These are phyloP conservation scores for Acanthamoeba sp. DNA, from an alignment of 208 protist genomes.

Conservation along the genomic window DNA sequence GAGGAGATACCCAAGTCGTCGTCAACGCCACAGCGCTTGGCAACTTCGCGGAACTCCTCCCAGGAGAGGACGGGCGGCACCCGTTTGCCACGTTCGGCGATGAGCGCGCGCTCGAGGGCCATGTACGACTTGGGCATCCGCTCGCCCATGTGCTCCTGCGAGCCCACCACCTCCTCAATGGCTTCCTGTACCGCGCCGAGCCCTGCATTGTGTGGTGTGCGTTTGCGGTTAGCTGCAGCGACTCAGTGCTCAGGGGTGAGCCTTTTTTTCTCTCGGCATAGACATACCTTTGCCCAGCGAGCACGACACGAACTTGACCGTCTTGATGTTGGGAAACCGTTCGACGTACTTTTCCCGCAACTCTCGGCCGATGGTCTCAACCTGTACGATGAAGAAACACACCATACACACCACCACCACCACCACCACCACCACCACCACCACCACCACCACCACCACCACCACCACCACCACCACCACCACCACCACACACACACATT, in stretches of 20 bases:
- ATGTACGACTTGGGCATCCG: constrained; percentile 70
- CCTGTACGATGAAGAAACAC: background rate
- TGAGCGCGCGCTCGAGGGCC: constrained; percentile 37
- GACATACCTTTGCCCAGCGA: background rate
- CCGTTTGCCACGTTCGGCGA: constrained; percentile 8
- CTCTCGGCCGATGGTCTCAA: background rate
- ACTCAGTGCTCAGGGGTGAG: too few species aligned
- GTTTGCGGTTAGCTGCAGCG: too few species aligned
- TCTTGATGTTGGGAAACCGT: constrained; percentile 57
- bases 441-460: too few species aligned
- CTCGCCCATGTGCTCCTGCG: constrained; percentile 43
- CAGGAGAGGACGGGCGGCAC: constrained; percentile 41
- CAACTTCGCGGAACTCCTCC: constrained; percentile 24
- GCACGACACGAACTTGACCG: constrained; percentile 47
- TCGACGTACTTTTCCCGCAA: background rate
- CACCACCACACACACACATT: too few species aligned
- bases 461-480: too few species aligned
- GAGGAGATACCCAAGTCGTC: background rate
- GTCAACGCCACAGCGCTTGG: constrained; percentile 47
- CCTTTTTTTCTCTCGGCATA: too few species aligned
- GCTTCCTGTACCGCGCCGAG: background rate
- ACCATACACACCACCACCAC: background rate
- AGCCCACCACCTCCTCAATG: constrained; percentile 32
- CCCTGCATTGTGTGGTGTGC: background rate
- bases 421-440: too few species aligned